Evolutionary conservation across 768 basidiomycete species (phyloP).

Genomic region (Suillus lakei): DNA sequence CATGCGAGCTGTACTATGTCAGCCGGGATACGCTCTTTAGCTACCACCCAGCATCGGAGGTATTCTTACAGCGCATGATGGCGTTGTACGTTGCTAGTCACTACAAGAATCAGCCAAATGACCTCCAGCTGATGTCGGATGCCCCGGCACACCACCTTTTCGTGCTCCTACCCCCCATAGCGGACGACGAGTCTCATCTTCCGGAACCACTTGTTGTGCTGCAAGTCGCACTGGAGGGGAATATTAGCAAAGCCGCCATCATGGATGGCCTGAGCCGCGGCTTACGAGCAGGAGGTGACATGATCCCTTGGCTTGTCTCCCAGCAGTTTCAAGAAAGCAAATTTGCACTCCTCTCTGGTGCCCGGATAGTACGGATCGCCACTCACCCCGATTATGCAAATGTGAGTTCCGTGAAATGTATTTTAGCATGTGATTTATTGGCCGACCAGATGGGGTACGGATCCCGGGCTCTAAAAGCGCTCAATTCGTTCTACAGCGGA

Average conservation of each 20-base stretch:
- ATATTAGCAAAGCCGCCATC: slow-evolving; percentile 84
- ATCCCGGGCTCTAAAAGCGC: slow-evolving; percentile 79
- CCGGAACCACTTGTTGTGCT: slow-evolving; percentile 96
- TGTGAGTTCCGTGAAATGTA: slow-evolving; percentile 50
- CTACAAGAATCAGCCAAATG: slow-evolving; percentile 99
- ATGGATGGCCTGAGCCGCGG: slow-evolving; percentile 87
- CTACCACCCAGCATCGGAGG: slow-evolving; percentile 96
- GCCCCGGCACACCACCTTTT: slow-evolving; percentile 98
- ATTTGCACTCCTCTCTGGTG: slow-evolving; percentile 91
- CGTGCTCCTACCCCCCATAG: slow-evolving; percentile 90
- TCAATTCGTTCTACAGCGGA: slow-evolving; percentile 92
- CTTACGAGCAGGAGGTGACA: slow-evolving; percentile 86
- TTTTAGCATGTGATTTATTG: slow-evolving; percentile 11
- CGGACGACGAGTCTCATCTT: slow-evolving; percentile 86
- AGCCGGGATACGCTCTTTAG: slow-evolving; percentile 96
- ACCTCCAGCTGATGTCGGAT: slow-evolving; percentile 95
- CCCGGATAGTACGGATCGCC: slow-evolving; percentile 89
- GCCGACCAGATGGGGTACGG: slow-evolving; percentile 92
- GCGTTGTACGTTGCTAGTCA: slow-evolving; percentile 96
- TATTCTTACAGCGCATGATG: slow-evolving; percentile 99
- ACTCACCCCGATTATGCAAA: slow-evolving; percentile 95
- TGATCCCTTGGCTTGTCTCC: slow-evolving; percentile 96
- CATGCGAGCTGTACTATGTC: slow-evolving; percentile 95
- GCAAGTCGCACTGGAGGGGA: slow-evolving; percentile 95
- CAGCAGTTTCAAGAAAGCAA: slow-evolving; percentile 96